Percentiles rank a stretch among this genome's conserved stretches.
phyloP scores from a whole-genome alignment of 169 alveolate genomes.

The Eimeria necatrix region DNA sequence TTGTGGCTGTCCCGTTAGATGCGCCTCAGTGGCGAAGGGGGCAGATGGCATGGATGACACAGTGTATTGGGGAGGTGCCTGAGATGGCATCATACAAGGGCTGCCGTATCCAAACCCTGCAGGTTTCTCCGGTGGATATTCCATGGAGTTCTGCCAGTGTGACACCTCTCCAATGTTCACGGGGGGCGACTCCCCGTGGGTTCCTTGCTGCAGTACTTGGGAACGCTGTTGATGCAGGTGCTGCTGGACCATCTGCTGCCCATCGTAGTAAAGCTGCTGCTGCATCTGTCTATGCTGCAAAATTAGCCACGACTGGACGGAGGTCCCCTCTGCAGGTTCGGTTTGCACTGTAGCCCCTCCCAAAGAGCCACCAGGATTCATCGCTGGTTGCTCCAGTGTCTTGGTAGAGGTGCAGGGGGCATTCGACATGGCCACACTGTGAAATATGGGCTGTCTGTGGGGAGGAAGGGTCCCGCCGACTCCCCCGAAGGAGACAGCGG shows the following conservation, averaged over 20 bases:
- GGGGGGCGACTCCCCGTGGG: slow-evolving; percentile 7
- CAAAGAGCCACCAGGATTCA: slow-evolving; percentile 17
- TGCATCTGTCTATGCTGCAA: slow-evolving; percentile 34
- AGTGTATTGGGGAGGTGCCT: slow-evolving; percentile 38
- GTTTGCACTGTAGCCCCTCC: slow-evolving; percentile 36
- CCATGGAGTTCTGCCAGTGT: slow-evolving; percentile 35
- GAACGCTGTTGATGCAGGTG: slow-evolving; percentile 59
- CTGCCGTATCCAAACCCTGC: slow-evolving; percentile 17
- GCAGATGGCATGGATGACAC: slow-evolving; percentile 31
- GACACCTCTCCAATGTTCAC: slow-evolving; percentile 30
- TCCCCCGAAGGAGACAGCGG: slow-evolving; percentile 9
- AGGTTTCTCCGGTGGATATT: neutral
- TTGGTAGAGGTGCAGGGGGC: slow-evolving; percentile 16
- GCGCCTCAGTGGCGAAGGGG: slow-evolving; percentile 24
- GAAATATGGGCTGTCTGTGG: neutral
- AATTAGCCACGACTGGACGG: slow-evolving; percentile 21
- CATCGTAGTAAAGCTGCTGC: slow-evolving; percentile 60
- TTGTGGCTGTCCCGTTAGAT: neutral
- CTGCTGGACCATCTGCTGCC: slow-evolving; percentile 68
- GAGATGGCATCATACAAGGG: slow-evolving; percentile 53
- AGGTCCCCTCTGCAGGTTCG: slow-evolving; percentile 45
- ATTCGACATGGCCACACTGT: neutral
- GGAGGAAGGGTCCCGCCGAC: slow-evolving; percentile 24
- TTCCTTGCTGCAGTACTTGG: slow-evolving; percentile 26
- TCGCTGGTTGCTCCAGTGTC: slow-evolving; percentile 44